Percentiles rank a stretch among this genome's conserved stretches.
These are phyloP conservation scores for Raffaelea albimanens DNA, from an alignment of 2,329 filamentous ascomycete genomes.

Conservation along the genomic window DNA sequence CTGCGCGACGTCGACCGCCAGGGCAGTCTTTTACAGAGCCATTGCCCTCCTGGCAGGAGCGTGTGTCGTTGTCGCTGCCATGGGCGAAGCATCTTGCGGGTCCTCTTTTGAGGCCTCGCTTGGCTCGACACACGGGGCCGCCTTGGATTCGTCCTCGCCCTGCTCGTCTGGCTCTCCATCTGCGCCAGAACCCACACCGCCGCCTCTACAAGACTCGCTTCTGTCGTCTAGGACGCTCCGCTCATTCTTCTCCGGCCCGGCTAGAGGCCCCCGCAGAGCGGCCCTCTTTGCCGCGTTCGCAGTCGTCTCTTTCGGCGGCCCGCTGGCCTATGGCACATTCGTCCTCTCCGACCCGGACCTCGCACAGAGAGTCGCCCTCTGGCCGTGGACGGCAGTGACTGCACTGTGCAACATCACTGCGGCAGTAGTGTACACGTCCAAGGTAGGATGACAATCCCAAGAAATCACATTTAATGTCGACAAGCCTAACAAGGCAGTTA, in stretches of 20 bases:
- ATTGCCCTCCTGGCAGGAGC: conserved; percentile 24
- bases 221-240: conserved; percentile 12
- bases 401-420: conserved; percentile 27
- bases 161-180: too few relatives aligned
- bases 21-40: conserved; percentile 24
- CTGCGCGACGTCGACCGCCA: conserved; percentile 13
- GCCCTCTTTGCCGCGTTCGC: conserved; percentile 31
- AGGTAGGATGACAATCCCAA: too few relatives aligned
- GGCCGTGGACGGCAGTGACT: conserved; percentile 28
- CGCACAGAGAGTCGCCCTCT: conserved; percentile 24
- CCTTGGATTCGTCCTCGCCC: too few relatives aligned
- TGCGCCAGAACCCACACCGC: too few relatives aligned
- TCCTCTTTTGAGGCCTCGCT: too few relatives aligned
- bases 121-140: too few relatives aligned
- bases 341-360: conserved; percentile 22
- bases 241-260: conserved; percentile 24
- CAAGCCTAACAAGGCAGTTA: too few relatives aligned
- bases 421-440: conserved; percentile 25
- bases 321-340: conserved; percentile 27
- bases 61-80: conserved; percentile 22
- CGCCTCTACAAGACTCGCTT: too few relatives aligned
- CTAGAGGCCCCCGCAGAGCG: conserved; percentile 27
- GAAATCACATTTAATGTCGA: too few relatives aligned
- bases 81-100: not conserved
- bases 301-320: conserved; percentile 26